These are phyloP conservation scores for Alternaria sp. DNA, from an alignment of 2,329 filamentous ascomycete genomes.

Conservation along the genomic window DNA sequence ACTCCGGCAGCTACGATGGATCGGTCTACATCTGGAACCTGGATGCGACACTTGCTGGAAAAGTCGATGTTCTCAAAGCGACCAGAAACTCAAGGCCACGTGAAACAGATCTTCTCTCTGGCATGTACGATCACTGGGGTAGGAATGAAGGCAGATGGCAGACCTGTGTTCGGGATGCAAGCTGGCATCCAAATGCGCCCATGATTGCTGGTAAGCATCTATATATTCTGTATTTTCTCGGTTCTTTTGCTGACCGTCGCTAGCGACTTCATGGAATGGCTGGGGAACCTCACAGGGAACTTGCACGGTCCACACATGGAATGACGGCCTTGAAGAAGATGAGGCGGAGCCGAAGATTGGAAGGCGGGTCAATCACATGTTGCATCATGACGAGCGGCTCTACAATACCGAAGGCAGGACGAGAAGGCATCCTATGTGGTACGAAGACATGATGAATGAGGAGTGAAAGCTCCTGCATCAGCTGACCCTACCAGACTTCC, in stretches of 20 bases:
- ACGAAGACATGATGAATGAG: constrained; percentile 39
- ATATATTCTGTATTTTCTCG: background rate
- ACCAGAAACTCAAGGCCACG: constrained; percentile 68
- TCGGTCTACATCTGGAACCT: constrained; percentile 92
- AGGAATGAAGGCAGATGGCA: constrained; percentile 68
- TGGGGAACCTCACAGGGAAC: constrained; percentile 76
- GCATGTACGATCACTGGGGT: constrained; percentile 63
- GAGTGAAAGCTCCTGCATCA: constrained; percentile 20
- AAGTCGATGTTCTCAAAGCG: constrained; percentile 77
- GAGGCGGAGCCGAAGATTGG: constrained; percentile 51
- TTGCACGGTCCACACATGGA: constrained; percentile 79
- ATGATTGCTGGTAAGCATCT: constrained; percentile 69
- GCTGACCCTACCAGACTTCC: constrained; percentile 5
- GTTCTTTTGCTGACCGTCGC: constrained; percentile 17
- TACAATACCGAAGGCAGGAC: constrained; percentile 32
- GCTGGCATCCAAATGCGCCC: constrained; percentile 87
- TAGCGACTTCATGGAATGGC: constrained; percentile 84
- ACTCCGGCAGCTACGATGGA: constrained; percentile 88
- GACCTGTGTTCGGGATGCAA: constrained; percentile 84
- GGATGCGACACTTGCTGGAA: constrained; percentile 81
- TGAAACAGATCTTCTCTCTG: constrained; percentile 59
- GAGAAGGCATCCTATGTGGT: constrained; percentile 32
- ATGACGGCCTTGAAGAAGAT: constrained; percentile 71
- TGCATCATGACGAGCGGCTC: constrained; percentile 47
- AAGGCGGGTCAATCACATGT: constrained; percentile 43